Evolutionary conservation across 306 rosid species (phyloP).

Genomic region (Ormosia emarginata): DNA sequence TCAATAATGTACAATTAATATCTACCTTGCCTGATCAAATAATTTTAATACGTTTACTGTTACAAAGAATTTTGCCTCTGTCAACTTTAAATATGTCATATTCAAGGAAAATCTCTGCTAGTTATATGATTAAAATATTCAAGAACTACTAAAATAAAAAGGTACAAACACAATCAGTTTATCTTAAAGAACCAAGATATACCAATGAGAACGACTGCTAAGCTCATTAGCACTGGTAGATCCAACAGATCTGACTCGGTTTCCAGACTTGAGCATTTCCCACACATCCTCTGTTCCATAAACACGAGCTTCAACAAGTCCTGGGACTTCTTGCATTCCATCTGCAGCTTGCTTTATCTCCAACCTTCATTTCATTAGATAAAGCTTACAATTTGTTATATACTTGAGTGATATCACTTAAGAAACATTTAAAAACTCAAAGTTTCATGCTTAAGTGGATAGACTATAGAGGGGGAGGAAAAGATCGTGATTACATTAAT

Average conservation of each 20-base stretch:
- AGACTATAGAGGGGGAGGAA: background rate
- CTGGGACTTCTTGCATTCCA: slow-evolving; percentile 97
- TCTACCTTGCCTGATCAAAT: background rate
- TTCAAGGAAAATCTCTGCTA: background rate
- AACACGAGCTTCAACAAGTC: slow-evolving; percentile 79
- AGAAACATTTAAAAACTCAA: slow-evolving; percentile 3
- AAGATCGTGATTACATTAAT: background rate
- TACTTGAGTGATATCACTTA: background rate
- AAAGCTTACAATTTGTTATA: background rate
- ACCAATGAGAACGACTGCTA: slow-evolving; percentile 99
- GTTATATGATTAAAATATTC: background rate
- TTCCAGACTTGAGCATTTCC: slow-evolving; percentile 83
- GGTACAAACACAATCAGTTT: background rate
- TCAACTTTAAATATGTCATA: background rate
- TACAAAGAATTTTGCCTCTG: background rate
- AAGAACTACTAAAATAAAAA: background rate
- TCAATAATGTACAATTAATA: background rate
- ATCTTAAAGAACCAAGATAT: slow-evolving; percentile 14
- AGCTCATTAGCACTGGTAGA: slow-evolving; percentile 91
- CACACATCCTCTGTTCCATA: slow-evolving; percentile 70
- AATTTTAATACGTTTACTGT: background rate
- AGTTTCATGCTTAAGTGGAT: background rate
- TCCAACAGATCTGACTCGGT: slow-evolving; percentile 85
- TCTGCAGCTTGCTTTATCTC: slow-evolving; percentile 94
- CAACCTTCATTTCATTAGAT: slow-evolving; percentile 44